A percentile compares a stretch with the other conserved stretches of the same genome.
Conservation (phyloP, 2,329 filamentous ascomycete genomes). For the Aspergillus pseudoviridinutans region DNA sequence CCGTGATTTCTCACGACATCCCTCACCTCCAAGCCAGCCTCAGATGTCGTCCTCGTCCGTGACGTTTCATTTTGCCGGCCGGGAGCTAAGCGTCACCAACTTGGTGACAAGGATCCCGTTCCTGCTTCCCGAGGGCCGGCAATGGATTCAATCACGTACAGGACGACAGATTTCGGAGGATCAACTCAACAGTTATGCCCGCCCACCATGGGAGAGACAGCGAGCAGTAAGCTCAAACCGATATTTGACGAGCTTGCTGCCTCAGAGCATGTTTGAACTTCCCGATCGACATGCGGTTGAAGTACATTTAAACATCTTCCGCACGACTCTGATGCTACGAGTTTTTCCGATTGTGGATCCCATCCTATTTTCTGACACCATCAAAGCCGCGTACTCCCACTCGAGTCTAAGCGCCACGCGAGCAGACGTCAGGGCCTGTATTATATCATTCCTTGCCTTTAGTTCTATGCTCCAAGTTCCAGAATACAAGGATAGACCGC, state of each 20-base stretch:
- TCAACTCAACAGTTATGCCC: slow-evolving; percentile 19
- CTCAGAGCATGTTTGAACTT: slow-evolving; percentile 27
- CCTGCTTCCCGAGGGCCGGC: slow-evolving; percentile 45
- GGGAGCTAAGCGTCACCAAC: slow-evolving; percentile 46
- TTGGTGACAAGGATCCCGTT: slow-evolving; percentile 49
- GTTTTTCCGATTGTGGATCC: slow-evolving; percentile 50
- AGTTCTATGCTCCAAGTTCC: slow-evolving; percentile 23
- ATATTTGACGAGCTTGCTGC: slow-evolving; percentile 17
- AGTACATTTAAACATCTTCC: slow-evolving; percentile 29
- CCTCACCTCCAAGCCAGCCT: slow-evolving; percentile 8
- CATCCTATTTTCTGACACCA: slow-evolving; percentile 45
- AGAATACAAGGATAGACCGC: not conserved
- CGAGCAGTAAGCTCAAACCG: slow-evolving; percentile 20
- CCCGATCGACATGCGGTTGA: slow-evolving; percentile 34
- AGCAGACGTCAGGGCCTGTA: slow-evolving; percentile 43
- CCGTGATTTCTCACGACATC: not conserved
- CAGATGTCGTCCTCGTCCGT: slow-evolving; percentile 28
- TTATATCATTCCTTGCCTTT: slow-evolving; percentile 48
- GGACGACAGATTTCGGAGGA: slow-evolving; percentile 37
- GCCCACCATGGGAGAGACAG: slow-evolving; percentile 35
- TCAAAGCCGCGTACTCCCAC: slow-evolving; percentile 43
- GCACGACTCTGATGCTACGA: slow-evolving; percentile 36
- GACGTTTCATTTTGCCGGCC: slow-evolving; percentile 47
- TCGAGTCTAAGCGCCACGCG: slow-evolving; percentile 18
- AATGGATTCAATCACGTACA: slow-evolving; percentile 48